phyloP scores from a whole-genome alignment of 108 stramenopile species.

The Nitzschia palea region DNA sequence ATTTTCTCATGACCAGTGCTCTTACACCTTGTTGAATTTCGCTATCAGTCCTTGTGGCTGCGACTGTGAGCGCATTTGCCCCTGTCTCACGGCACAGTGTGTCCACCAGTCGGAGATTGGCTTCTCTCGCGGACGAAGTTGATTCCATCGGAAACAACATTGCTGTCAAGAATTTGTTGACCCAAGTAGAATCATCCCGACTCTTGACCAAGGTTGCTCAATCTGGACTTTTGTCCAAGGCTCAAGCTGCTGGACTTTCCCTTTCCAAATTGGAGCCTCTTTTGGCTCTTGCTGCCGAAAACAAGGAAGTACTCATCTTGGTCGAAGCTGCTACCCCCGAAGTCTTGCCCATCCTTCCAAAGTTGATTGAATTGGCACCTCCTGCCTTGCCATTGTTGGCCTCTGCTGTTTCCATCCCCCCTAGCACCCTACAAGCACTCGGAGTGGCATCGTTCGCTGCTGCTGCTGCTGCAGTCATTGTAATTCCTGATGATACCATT shows the following conservation, averaged over 20 bases:
- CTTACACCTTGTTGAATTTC: too few relatives aligned
- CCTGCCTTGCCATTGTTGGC: slow-evolving; percentile 77
- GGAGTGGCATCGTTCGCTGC: slow-evolving; percentile 61
- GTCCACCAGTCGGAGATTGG: slow-evolving; percentile 27
- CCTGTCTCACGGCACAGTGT: slow-evolving; percentile 34
- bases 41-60: slow-evolving; percentile 63
- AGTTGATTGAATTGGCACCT: slow-evolving; percentile 75
- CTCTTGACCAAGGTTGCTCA: slow-evolving; percentile 79
- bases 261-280: slow-evolving; percentile 85
- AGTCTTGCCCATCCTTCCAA: slow-evolving; percentile 78
- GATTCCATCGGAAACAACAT: slow-evolving; percentile 83
- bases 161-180: slow-evolving; percentile 74
- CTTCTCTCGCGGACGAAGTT: slow-evolving; percentile 44
- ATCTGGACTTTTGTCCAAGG: slow-evolving; percentile 83
- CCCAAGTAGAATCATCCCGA: slow-evolving; percentile 52
- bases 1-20: too few relatives aligned
- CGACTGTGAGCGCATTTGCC: slow-evolving; percentile 67
- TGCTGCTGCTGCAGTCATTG: slow-evolving; percentile 59
- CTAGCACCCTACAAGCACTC: slow-evolving; percentile 45
- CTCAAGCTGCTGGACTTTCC: slow-evolving; percentile 73
- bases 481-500: slow-evolving; percentile 84
- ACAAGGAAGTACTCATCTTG: slow-evolving; percentile 77
- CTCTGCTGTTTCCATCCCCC: slow-evolving; percentile 55
- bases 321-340: slow-evolving; percentile 88
- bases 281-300: slow-evolving; percentile 62